Evolutionary conservation across 2,329 filamentous ascomycete genomes (phyloP), one percentile per base, ranked within the genome.

Genomic region (Capronia epimyces): DNA sequence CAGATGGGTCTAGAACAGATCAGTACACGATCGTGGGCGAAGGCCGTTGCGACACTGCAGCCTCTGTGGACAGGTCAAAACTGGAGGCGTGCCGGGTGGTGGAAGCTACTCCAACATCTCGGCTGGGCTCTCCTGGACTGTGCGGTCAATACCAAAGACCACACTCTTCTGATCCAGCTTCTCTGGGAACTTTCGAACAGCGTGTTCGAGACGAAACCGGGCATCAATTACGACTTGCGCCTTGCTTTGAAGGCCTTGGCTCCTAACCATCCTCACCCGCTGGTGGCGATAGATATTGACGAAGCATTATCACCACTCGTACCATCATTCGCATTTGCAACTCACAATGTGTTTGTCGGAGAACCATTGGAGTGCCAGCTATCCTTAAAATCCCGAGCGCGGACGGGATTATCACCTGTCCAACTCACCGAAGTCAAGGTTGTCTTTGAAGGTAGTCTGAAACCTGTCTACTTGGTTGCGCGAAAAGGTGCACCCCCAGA

Each of bases 71-170:
- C 75, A 34, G 70, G 64, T 8, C 74, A 78, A 63, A 71, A 68
- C n/a, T 84, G 81, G 81, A 75, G 81, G 40, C 66, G 65, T 37
- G 75, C 80, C 60, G 72, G 75, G n/a, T 84, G 81, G 80, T 80
- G 76, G 72, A 63, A 67, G 36, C 68, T 81, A 3, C 77, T 81
- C 55, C 71, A 70, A 46, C 73, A 75, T 34, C 73, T 81, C 34
- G 68, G 77, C 39, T 76, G 73, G 69, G 67, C 72, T 7, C 65
- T 83, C 31, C 71, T 79, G 54, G 72, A 79, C 50, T 80, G 77
- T 60, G 77, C 78, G 13, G 49, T 69, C 7, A 67, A 67, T 27
- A 59, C 71, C 8, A 63, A 71, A 29, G 69, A 80, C 57, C 64
- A 65, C 13, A 73, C 76, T 53, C 71, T 73, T 0, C 65, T 79